Base-by-base conservation (phyloP, 208 protist species). In the Wallacemonas sp. region DNA sequence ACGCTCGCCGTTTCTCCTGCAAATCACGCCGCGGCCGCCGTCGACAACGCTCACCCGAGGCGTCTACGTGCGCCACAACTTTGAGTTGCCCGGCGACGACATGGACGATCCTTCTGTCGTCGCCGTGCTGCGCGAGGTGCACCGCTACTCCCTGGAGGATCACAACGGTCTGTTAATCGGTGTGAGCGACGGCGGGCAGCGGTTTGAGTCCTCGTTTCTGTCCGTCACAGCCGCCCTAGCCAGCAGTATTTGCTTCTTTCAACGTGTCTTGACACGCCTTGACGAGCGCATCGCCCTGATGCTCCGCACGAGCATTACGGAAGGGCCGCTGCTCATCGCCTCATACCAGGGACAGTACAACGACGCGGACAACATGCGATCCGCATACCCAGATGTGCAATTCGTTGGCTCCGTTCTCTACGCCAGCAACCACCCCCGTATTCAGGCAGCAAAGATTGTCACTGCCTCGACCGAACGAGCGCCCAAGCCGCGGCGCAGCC, bases 341-440 rank as follows among this genome's bases (percentile, higher is more conserved):
- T 85, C 88, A 0, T 94, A 90, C 70, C 79, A 94, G 60, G 85
- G 82, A 0, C 84, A 91, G 70, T 94, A 94, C 75, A 89, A 94
- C 66, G 88, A 94, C 52, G 74, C 78, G 26, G 78, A 91, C 32
- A 94, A 94, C 68, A 74, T 78, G 27, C 79, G 78, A 17, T 94
- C 88, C 2, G 68, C 80, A 21, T 94, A 94, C 71, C 88, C 88
- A 0, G 78, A 83, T 44, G 78, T 86, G 3, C 73, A 90, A 41
- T 78, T 94, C 52, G 73, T 90, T 19, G 88, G 88, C 39, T 61
- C 82, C 1, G 88, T 83, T 24, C 61, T 94, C 32, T 86, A 90
- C 54, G 79, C 75, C 10, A 86, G 82, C 62, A 80, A 69, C 30
- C 80, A 91, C 58, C 88, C 88, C 12, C 79, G 79, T 17, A 88